A percentile compares a stretch with the other conserved stretches of the same genome.
These are phyloP conservation scores for Epichloe festucae DNA, from an alignment of 2,329 filamentous ascomycete species.

Conservation along the genomic window DNA sequence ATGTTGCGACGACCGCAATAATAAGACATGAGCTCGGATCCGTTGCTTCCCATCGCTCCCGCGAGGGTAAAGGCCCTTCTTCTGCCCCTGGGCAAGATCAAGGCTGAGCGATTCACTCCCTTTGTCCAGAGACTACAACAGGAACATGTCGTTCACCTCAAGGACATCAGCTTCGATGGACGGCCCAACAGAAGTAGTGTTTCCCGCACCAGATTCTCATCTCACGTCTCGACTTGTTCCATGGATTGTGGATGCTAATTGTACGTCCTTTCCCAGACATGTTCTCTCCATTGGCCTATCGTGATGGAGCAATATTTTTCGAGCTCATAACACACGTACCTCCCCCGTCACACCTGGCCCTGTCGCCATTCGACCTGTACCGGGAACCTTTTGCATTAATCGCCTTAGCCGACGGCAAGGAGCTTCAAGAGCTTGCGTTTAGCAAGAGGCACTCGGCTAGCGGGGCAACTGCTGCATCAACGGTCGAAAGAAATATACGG, in stretches of 20 bases:
- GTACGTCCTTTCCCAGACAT: constrained; percentile 47
- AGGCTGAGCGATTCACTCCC: constrained; percentile 61
- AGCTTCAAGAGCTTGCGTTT: constrained; percentile 44
- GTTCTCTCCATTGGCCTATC: constrained; percentile 86
- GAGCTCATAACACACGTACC: constrained; percentile 72
- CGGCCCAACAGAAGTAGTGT: constrained; percentile 69
- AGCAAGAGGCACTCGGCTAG: constrained; percentile 41
- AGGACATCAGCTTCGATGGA: constrained; percentile 75
- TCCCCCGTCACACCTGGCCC: constrained; percentile 62
- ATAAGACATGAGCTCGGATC: constrained; percentile 71
- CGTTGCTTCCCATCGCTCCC: constrained; percentile 79
- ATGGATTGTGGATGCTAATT: constrained; percentile 9
- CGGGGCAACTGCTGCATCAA: constrained; percentile 31
- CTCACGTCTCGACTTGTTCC: not conserved
- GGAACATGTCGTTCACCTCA: constrained; percentile 71
- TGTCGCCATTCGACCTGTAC: constrained; percentile 84
- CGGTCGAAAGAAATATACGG: constrained; percentile 43
- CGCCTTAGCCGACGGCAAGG: constrained; percentile 69
- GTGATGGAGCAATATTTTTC: constrained; percentile 75
- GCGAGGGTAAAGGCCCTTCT: constrained; percentile 82
- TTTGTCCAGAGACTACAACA: constrained; percentile 68
- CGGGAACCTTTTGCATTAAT: constrained; percentile 74
- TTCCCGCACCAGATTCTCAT: not conserved
- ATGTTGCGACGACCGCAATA: constrained; percentile 26
- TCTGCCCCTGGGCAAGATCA: constrained; percentile 77